Conservation (phyloP, 2,329 filamentous ascomycete species). For the Leptographium lundbergii region DNA sequence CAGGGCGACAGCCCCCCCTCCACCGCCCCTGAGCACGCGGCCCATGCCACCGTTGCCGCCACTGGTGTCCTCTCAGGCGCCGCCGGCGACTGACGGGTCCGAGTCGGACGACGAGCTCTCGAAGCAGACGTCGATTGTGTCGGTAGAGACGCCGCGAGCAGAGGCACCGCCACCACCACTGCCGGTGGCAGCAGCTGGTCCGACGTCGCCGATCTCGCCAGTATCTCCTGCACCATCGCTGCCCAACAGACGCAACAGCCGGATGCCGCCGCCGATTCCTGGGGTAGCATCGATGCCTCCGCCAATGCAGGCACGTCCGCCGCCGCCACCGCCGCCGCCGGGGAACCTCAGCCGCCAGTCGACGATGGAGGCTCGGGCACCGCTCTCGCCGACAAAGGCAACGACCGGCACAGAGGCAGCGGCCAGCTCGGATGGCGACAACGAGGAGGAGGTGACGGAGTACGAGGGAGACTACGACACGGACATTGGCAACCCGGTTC, state of each 20-base stretch:
- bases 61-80: slow-evolving; percentile 35
- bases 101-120: slow-evolving; percentile 84
- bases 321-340: slow-evolving; percentile 56
- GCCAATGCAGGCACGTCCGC: slow-evolving; percentile 45
- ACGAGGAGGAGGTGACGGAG: slow-evolving; percentile 73
- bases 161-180: slow-evolving; percentile 27
- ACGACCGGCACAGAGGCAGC: background rate
- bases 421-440: slow-evolving; percentile 41
- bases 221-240: slow-evolving; percentile 19
- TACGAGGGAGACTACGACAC: slow-evolving; percentile 98
- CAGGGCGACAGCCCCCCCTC: slow-evolving; percentile 20
- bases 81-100: slow-evolving; percentile 64
- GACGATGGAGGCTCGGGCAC: slow-evolving; percentile 38
- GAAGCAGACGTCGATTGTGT: slow-evolving; percentile 30
- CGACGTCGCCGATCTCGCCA: slow-evolving; percentile 19
- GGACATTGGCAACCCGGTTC: slow-evolving; percentile 87
- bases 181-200: slow-evolving; percentile 23
- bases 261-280: slow-evolving; percentile 49
- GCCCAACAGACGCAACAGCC: slow-evolving; percentile 41
- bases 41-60: slow-evolving; percentile 50
- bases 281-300: slow-evolving; percentile 35
- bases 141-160: slow-evolving; percentile 26
- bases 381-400: slow-evolving; percentile 25
- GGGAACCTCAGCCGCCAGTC: slow-evolving; percentile 42
- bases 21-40: slow-evolving; percentile 36